These are phyloP conservation scores for Phytophthora hibernalis DNA, from an alignment of 352 stramenopile genomes.

Conservation along the genomic window DNA sequence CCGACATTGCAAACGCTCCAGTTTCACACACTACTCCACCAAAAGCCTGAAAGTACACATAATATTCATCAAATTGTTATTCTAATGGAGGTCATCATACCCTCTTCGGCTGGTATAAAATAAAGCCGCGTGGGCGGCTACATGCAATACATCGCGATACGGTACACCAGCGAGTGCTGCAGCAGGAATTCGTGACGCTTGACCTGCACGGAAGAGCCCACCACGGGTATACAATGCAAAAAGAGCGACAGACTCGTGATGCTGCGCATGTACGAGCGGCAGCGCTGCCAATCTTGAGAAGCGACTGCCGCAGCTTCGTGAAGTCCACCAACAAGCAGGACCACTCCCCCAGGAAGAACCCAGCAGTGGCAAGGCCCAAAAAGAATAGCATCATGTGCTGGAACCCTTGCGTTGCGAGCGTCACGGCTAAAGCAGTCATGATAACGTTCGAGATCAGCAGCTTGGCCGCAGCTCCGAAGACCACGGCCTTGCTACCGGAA, in stretches of 20 bases:
- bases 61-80: too few relatives aligned
- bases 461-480: constrained; percentile 76
- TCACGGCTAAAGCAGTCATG: constrained; percentile 51
- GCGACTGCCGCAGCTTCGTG: constrained; percentile 60
- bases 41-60: too few relatives aligned
- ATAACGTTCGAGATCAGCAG: constrained; percentile 69
- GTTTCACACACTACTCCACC: too few relatives aligned
- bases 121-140: constrained; percentile 22
- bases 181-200: constrained; percentile 85
- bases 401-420: constrained; percentile 59
- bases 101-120: too few relatives aligned
- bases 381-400: constrained; percentile 70
- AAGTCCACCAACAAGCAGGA: constrained; percentile 66
- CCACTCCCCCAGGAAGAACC: constrained; percentile 61
- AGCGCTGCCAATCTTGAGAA: constrained; percentile 79
- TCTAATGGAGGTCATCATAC: too few relatives aligned
- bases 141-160: constrained; percentile 83
- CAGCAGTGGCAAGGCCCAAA: constrained; percentile 49
- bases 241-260: constrained; percentile 89
- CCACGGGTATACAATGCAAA: constrained; percentile 69
- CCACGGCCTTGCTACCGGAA: constrained; percentile 68
- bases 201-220: constrained; percentile 67
- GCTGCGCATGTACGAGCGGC: constrained; percentile 73
- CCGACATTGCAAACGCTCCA: too few relatives aligned
- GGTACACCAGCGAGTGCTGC: constrained; percentile 84